Evolutionary conservation across 1,139 yeast genomes (phyloP).

Genomic region (Yamadazyma dushanensis): DNA sequence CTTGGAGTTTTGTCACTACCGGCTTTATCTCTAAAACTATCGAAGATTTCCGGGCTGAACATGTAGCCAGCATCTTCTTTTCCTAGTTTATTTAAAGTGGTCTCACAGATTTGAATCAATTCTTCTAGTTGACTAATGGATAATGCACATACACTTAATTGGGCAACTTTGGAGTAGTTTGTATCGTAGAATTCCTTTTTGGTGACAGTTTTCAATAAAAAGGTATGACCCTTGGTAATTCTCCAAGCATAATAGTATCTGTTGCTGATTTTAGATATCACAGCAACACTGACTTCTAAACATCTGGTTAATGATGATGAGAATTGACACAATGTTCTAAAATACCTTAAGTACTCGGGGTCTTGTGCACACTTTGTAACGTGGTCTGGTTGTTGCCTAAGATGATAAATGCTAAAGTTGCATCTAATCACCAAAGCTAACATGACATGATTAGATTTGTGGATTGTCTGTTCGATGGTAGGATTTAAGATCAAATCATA

Average conservation of each 20-base stretch:
- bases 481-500: constrained; percentile 48
- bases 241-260: constrained; percentile 55
- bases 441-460: constrained; percentile 36
- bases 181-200: constrained; percentile 30
- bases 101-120: constrained; percentile 29
- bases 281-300: constrained; percentile 36
- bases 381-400: constrained; percentile 20
- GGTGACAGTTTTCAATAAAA: constrained; percentile 28
- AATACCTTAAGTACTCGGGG: constrained; percentile 19
- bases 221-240: constrained; percentile 44
- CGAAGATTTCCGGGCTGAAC: constrained; percentile 12
- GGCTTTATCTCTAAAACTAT: constrained; percentile 2
- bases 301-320: constrained; percentile 35
- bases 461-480: constrained; percentile 37
- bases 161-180: constrained; percentile 15
- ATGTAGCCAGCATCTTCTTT: constrained; percentile 11
- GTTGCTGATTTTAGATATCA: constrained; percentile 39
- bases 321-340: constrained; percentile 25
- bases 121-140: constrained; percentile 28
- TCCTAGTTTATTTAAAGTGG: constrained; percentile 23
- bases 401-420: constrained; percentile 22
- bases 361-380: constrained; percentile 18
- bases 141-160: constrained; percentile 15
- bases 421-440: constrained; percentile 33
- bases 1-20: neutral